A percentile compares a stretch with the other conserved stretches of the same genome.
Conservation (phyloP, 331 rosid species). For the Rosa hybrid region DNA sequence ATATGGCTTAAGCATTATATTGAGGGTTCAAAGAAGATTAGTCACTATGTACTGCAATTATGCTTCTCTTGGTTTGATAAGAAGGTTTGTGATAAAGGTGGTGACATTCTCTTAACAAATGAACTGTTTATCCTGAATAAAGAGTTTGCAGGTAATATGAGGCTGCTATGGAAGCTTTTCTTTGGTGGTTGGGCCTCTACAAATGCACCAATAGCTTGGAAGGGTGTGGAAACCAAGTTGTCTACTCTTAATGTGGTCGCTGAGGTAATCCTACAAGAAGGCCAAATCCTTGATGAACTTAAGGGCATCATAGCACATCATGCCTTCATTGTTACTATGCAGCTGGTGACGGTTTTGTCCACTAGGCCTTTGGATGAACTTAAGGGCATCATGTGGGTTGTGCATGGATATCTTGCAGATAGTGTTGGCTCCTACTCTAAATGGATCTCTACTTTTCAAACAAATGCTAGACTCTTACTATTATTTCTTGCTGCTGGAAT, state of each 20-base stretch:
- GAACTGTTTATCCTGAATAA: no score
- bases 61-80: no score
- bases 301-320: no score
- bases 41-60: no score
- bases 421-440: conserved; percentile 88
- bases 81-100: no score
- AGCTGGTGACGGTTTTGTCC: conserved; percentile 79
- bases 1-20: no score
- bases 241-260: conserved; percentile 90
- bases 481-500: conserved; percentile 90
- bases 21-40: no score
- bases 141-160: no score
- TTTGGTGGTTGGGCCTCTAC: conserved; percentile 53
- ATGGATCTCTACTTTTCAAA: conserved; percentile 75
- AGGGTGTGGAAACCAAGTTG: conserved; percentile 92
- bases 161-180: no score
- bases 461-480: conserved; percentile 74
- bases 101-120: no score
- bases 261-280: conserved; percentile 84
- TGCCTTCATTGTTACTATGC: conserved; percentile 41
- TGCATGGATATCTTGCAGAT: conserved; percentile 87
- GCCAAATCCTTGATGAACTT: conserved; percentile 56
- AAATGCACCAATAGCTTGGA: conserved; percentile 80
- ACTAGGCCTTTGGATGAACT: conserved; percentile 71
- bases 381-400: conserved; percentile 84